Percentiles rank a stretch among this genome's conserved stretches.
These are phyloP conservation scores for Cladosporium colombiae DNA, from an alignment of 2,329 filamentous ascomycete species.

Conservation along the genomic window DNA sequence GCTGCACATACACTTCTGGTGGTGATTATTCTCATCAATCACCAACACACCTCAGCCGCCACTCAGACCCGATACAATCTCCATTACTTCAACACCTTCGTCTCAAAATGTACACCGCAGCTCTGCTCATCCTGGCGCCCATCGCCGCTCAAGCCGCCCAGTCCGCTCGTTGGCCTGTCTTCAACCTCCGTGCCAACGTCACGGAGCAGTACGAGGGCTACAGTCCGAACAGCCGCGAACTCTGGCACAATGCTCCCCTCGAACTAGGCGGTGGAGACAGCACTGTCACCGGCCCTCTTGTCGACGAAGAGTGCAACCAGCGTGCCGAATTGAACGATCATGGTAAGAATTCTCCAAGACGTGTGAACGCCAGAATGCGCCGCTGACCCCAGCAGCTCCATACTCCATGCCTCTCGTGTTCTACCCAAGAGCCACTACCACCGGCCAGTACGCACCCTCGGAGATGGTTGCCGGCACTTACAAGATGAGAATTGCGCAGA, in stretches of 20 bases:
- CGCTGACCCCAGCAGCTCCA: slow-evolving; percentile 9
- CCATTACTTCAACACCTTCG: neutral
- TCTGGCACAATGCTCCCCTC: slow-evolving; percentile 13
- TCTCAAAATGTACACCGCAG: slow-evolving; percentile 13
- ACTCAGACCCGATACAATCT: neutral
- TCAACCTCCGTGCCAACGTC: slow-evolving; percentile 17
- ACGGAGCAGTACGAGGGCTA: slow-evolving; percentile 2
- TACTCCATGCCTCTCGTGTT: neutral
- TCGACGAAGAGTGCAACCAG: slow-evolving; percentile 1
- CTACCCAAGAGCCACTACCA: slow-evolving; percentile 6
- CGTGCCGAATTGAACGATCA: neutral
- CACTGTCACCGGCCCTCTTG: neutral
- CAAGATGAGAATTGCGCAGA: slow-evolving; percentile 13
- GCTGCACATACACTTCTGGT: neutral
- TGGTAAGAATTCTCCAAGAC: neutral
- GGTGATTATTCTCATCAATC: neutral
- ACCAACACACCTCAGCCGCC: neutral
- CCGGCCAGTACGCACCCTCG: slow-evolving; percentile 1
- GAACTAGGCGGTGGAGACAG: neutral
- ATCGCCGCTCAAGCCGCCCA: slow-evolving; percentile 15
- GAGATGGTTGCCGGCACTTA: neutral
- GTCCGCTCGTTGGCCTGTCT: slow-evolving; percentile 11
- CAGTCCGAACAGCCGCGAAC: neutral
- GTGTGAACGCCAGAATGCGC: neutral
- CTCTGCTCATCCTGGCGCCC: slow-evolving; percentile 1